Conservation (phyloP, 2,329 filamentous ascomycete genomes). For the Diaporthe sp. region DNA sequence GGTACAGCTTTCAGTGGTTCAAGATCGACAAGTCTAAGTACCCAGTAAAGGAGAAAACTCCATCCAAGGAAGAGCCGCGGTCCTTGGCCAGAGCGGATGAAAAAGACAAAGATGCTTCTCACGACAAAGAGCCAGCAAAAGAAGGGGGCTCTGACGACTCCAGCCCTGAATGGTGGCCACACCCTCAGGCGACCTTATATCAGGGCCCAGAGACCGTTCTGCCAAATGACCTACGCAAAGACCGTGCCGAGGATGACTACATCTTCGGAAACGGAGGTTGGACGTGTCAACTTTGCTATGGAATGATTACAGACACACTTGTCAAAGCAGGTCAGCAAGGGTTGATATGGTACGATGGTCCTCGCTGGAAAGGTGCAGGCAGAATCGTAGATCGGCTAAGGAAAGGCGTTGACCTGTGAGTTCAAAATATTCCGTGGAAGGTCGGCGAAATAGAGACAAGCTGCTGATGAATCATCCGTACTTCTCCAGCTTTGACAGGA, state of each 20-base stretch:
- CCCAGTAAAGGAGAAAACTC: neutral
- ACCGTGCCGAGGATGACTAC: constrained; percentile 46
- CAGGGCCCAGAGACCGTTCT: constrained; percentile 55
- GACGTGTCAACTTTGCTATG: constrained; percentile 63
- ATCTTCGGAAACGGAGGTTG: constrained; percentile 58
- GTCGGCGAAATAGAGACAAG: neutral
- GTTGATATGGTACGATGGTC: constrained; percentile 60
- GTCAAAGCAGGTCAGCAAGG: constrained; percentile 54
- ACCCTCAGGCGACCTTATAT: constrained; percentile 61
- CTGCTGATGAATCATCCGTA: neutral
- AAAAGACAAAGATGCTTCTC: neutral
- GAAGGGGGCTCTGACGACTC: neutral
- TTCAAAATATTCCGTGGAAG: constrained; percentile 40
- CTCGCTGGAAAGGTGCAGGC: constrained; percentile 55
- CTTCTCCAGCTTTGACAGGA: constrained; percentile 44
- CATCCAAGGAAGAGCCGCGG: neutral
- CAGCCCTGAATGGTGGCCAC: constrained; percentile 54
- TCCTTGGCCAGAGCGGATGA: neutral
- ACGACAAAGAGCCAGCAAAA: neutral
- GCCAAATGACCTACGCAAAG: constrained; percentile 56
- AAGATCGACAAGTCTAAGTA: constrained; percentile 42
- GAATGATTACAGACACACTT: constrained; percentile 55
- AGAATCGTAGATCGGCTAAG: constrained; percentile 58
- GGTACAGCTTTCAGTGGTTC: constrained; percentile 56
- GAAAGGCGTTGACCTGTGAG: constrained; percentile 59